Conservation (phyloP, 2,329 filamentous ascomycete species). For the Phaeophleospora eucalypticola region DNA sequence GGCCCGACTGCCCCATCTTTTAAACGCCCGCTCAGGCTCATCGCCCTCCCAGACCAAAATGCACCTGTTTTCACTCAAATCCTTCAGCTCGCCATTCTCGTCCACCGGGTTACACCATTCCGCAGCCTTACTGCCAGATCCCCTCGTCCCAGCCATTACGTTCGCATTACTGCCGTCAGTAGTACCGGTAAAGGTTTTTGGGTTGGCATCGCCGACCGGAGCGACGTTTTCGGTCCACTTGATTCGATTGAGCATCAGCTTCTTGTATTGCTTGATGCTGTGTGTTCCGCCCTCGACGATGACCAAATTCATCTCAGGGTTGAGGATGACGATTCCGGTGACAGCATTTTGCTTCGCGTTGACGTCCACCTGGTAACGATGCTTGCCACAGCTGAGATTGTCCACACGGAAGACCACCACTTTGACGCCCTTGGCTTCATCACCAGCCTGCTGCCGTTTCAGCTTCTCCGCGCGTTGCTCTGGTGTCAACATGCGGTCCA, state of each 20-base stretch:
- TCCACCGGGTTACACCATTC: slow-evolving; percentile 76
- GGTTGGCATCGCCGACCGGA: slow-evolving; percentile 45
- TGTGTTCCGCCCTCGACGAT: slow-evolving; percentile 88
- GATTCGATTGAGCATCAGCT: slow-evolving; percentile 88
- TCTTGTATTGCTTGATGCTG: slow-evolving; percentile 79
- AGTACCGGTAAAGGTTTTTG: slow-evolving; percentile 30
- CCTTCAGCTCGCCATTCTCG: slow-evolving; percentile 72
- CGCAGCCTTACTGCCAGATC: slow-evolving; percentile 56
- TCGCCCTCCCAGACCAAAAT: slow-evolving; percentile 87
- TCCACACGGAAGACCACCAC: slow-evolving; percentile 85
- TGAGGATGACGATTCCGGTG: slow-evolving; percentile 86
- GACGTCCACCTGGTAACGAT: slow-evolving; percentile 86
- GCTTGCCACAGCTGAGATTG: slow-evolving; percentile 82
- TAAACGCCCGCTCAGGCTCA: slow-evolving; percentile 72
- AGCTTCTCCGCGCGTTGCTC: slow-evolving; percentile 85
- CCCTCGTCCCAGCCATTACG: slow-evolving; percentile 17
- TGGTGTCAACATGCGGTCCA: slow-evolving; percentile 81
- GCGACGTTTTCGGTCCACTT: slow-evolving; percentile 89
- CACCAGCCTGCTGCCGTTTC: slow-evolving; percentile 74
- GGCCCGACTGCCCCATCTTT: slow-evolving; percentile 83
- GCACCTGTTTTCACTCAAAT: slow-evolving; percentile 78
- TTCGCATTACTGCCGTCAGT: slow-evolving; percentile 21
- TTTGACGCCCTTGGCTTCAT: slow-evolving; percentile 80
- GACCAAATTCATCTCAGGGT: slow-evolving; percentile 82
- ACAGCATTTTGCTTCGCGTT: slow-evolving; percentile 87